These are phyloP conservation scores for Neurospora crassa DNA, from an alignment of 2,329 filamentous ascomycete species.

Conservation along the genomic window DNA sequence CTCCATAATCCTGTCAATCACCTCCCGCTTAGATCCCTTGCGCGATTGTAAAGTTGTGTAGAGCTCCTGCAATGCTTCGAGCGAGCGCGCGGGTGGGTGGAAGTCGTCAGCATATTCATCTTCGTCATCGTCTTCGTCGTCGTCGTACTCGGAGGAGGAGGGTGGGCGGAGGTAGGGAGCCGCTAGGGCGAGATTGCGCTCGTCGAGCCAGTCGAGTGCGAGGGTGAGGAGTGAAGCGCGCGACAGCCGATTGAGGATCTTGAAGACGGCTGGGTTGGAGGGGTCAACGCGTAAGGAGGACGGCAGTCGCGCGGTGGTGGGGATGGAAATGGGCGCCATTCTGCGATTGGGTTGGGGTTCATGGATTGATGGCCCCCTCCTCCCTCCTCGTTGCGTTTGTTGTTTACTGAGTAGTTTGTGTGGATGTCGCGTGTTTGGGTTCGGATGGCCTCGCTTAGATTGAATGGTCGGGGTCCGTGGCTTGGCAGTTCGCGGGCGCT, in stretches of 20 bases:
- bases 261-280: slow-evolving; percentile 53
- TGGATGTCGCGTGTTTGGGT: not conserved
- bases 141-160: slow-evolving; percentile 24
- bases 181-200: slow-evolving; percentile 49
- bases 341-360: not conserved
- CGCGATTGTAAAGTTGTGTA: slow-evolving; percentile 51
- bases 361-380: slow-evolving; percentile 3
- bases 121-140: slow-evolving; percentile 36
- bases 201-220: slow-evolving; percentile 67
- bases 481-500: not conserved
- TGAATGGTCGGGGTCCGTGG: not conserved
- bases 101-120: slow-evolving; percentile 54
- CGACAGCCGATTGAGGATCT: slow-evolving; percentile 59
- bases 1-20: slow-evolving; percentile 53
- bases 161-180: slow-evolving; percentile 45
- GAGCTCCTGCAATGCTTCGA: slow-evolving; percentile 56
- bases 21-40: slow-evolving; percentile 53
- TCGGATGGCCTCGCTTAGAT: not conserved
- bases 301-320: slow-evolving; percentile 62
- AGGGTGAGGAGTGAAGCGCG: slow-evolving; percentile 63
- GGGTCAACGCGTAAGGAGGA: slow-evolving; percentile 60
- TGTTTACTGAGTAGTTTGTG: not conserved
- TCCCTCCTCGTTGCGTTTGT: not conserved
- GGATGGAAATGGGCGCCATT: slow-evolving; percentile 53
- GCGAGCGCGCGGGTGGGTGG: slow-evolving; percentile 56